Evolutionary conservation across 306 rosid species (phyloP).

Genomic region (Potentilla sterilis): DNA sequence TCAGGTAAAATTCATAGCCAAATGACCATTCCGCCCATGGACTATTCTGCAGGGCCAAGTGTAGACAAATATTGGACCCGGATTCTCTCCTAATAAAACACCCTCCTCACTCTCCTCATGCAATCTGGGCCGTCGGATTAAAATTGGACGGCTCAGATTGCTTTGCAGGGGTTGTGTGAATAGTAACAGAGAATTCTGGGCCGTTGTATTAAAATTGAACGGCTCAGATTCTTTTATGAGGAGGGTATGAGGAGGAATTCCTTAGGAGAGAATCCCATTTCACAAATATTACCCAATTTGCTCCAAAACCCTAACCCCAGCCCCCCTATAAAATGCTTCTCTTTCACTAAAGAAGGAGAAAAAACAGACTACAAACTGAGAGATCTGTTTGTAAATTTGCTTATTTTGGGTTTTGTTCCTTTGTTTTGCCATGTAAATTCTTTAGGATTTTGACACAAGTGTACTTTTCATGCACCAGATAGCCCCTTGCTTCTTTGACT

Average conservation of each 20-base stretch:
- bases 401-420: background rate
- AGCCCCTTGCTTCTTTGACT: slow-evolving; percentile 48
- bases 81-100: too few species aligned
- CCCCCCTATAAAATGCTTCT: slow-evolving; percentile 2
- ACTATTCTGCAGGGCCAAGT: background rate
- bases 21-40: background rate
- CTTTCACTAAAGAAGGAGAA: background rate
- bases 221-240: too few species aligned
- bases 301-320: slow-evolving; percentile 17
- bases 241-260: too few species aligned
- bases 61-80: too few species aligned
- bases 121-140: too few species aligned
- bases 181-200: too few species aligned
- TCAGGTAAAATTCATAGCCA: background rate
- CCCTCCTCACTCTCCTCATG: too few species aligned
- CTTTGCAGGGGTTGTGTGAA: too few species aligned
- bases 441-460: background rate
- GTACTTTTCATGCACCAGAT: slow-evolving; percentile 30
- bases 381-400: background rate
- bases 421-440: too few species aligned
- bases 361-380: background rate
- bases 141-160: too few species aligned
- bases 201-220: too few species aligned
- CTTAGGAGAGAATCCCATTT: too few species aligned
- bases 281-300: slow-evolving; percentile 1